Evolutionary conservation across 2,329 filamentous ascomycete species (phyloP), one percentile per base, ranked within the genome.

Genomic region (Monilinia fructicola): DNA sequence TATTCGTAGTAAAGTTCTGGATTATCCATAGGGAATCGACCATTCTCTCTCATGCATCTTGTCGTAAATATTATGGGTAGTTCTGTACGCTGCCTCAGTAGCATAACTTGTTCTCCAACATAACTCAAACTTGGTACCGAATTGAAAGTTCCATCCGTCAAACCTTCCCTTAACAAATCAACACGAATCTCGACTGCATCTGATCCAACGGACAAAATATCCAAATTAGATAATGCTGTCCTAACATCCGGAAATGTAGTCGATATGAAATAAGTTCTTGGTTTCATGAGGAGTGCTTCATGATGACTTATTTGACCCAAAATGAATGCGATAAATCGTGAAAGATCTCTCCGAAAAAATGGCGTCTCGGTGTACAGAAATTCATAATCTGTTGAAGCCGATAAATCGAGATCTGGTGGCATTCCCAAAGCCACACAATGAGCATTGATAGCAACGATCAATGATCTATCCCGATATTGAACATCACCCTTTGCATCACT

Each of bases 61-160:
- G 90, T 93, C 0, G 92, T 96, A 76, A 94, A 94, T 66, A 96
- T 93, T 75, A 96, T 92, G n/a, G 92, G 92, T 53, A 96, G 81
- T 74, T 96, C 92, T 0, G 91, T 95, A 69, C 90, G 86, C 77
- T 95, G 91, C 31, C 92, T 87, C 68, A 96, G 78, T 2, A 92
- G 80, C 90, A 94, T 93, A 66, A 96, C 83, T 77, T 96, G 92
- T 77, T 94, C 88, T 38, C 91, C 92, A 12, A 96, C 91, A 77
- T 95, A 95, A 75, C 89, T 89, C 71, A 95, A 78, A 75, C 91
- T 94, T 3, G 92, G 91, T 26, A 95, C 83, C 48, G 83, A 78
- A 40, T 85, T 87, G 72, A 85, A 87, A 2, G 81, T 80, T 10
- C 87, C 88, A 72, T 90, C 83, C 21, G 80, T 78, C 10, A 88